Base-by-base conservation (phyloP, 495 filamentous ascomycete species). In the Staphylotrichum tortipilum region DNA sequence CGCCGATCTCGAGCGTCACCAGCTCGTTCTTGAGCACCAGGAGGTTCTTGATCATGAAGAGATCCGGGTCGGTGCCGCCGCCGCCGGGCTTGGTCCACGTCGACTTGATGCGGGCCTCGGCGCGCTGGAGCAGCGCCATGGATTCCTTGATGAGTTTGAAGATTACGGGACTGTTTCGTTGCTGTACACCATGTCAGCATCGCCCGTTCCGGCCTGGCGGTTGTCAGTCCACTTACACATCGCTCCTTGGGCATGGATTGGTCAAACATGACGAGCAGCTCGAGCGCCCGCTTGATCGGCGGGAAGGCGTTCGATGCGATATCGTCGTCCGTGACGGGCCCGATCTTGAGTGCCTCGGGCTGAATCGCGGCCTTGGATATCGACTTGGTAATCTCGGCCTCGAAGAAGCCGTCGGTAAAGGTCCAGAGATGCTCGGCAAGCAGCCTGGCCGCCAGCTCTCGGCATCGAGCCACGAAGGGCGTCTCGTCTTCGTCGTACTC, bases 21-120 rank as follows among this genome's bases (percentile, higher is more conserved):
- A 96, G 87, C 55, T 91, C 84, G 55, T 91, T 88, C 59, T 94
- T 94, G 10, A 96, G 79, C 52, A 94, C 81, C 33, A 95, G 82
- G 3, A 96, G 75, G 61, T 96, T 90, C 55, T 88, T 89, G 67
- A 96, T 83, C 52, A 94, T 79, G 67, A 96, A 96, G 26, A 96
- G 77, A 54, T 89, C 82, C 1, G 80, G 78, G 63, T 92, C 86
- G 4, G 4, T 14, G 22, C 23, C n/a, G n/a, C 9, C 23, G 34
- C 8, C 8, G 34, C 7, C 17, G 10, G 23, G 15, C n/a, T 49
- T 62, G 50, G 66, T 62, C 47, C 65, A 61, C 47, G 49, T 56
- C 14, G 70, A 60, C 44, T 62, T 67, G 43, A 74, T 62, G 33
- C 70, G 69, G 3, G 71, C 63, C 55, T 81, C 78, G 18, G 75